A percentile compares a stretch with the other conserved stretches of the same genome.
These are phyloP conservation scores for Geotrichum cucujoidarum DNA, from an alignment of 1,139 yeast species.

Conservation along the genomic window DNA sequence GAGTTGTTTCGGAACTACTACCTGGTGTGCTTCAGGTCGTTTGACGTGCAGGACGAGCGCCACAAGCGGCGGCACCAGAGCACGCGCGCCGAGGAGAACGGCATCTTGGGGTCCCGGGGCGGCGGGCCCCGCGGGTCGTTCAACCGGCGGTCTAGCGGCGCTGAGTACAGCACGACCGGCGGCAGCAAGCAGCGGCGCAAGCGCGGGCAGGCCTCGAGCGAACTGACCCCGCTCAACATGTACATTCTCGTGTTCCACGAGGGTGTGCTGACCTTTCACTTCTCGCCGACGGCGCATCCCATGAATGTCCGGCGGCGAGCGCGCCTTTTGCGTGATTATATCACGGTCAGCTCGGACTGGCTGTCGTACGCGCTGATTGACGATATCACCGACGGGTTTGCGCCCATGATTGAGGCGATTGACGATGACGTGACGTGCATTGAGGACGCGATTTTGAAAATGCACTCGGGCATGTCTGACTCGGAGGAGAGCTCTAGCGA, in stretches of 20 bases:
- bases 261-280: conserved; percentile 90
- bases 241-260: conserved; percentile 86
- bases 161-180: not conserved
- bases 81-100: conserved; percentile 10
- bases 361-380: conserved; percentile 93
- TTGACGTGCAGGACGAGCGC: conserved; percentile 19
- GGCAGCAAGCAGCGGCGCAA: not conserved
- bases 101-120: too few species aligned
- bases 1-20: conserved; percentile 86
- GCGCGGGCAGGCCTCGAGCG: conserved; percentile 33
- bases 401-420: conserved; percentile 89
- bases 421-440: conserved; percentile 87
- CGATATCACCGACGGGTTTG: conserved; percentile 95
- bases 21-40: conserved; percentile 73
- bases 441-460: conserved; percentile 80
- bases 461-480: conserved; percentile 67
- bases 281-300: conserved; percentile 93
- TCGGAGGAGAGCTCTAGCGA: conserved; percentile 4
- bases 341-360: conserved; percentile 93
- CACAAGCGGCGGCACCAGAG: conserved; percentile 10
- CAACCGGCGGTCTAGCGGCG: conserved; percentile 7
- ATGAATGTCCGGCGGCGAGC: conserved; percentile 93
- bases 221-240: conserved; percentile 84
- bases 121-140: too few species aligned
- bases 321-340: conserved; percentile 75